Evolutionary conservation across 495 filamentous ascomycete species (phyloP).

Genomic region (Lasiosphaeria hispida): DNA sequence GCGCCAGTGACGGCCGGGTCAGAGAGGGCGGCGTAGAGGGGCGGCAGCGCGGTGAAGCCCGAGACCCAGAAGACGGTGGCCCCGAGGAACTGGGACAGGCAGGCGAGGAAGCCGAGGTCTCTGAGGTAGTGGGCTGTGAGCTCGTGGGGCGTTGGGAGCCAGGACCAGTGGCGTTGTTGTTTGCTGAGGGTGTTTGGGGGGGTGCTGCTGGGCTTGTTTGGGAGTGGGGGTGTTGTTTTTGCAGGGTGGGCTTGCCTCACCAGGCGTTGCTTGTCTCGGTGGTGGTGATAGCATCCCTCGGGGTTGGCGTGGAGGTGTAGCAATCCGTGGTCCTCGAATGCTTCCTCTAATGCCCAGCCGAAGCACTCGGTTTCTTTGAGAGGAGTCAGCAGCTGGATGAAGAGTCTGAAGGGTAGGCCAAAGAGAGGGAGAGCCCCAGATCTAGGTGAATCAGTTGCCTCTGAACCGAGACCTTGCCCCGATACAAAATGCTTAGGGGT

Average conservation of each 20-base stretch:
- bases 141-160: constrained; percentile 59
- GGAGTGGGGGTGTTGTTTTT: background rate
- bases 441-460: too few species aligned
- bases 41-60: constrained; percentile 62
- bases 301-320: constrained; percentile 28
- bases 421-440: background rate
- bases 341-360: constrained; percentile 64
- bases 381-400: background rate
- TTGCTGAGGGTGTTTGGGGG: background rate
- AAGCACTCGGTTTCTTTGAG: constrained; percentile 55
- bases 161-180: constrained; percentile 45
- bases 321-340: constrained; percentile 35
- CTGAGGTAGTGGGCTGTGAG: constrained; percentile 61
- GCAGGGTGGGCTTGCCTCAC: background rate
- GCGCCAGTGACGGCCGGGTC: constrained; percentile 44
- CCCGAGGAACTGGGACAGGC: constrained; percentile 56
- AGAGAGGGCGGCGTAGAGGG: constrained; percentile 47
- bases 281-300: constrained; percentile 53
- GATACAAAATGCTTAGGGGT: background rate
- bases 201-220: background rate
- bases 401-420: background rate
- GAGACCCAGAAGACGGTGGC: constrained; percentile 69
- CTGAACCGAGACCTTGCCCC: too few species aligned
- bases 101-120: constrained; percentile 65
- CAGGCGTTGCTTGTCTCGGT: constrained; percentile 29